Evolutionary conservation across 202 grass and related monocot species (phyloP).

Genomic region (Saccharum hybrid): DNA sequence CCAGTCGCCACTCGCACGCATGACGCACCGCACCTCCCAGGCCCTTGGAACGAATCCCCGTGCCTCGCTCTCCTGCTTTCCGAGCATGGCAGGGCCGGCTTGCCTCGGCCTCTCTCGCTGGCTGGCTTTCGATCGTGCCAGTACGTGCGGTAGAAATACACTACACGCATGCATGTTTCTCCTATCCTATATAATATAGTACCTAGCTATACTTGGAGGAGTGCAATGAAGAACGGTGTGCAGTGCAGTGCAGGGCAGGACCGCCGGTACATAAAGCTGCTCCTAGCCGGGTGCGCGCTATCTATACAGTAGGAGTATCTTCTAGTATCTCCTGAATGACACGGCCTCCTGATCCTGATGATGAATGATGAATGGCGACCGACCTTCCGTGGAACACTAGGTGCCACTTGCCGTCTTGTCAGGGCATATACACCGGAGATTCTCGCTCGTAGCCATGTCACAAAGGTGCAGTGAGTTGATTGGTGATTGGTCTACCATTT

Average conservation of each 20-base stretch:
- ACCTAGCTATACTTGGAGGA: not conserved
- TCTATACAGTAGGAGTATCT: not conserved
- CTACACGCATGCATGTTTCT: no score
- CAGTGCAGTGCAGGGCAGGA: not conserved
- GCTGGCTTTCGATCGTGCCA: not conserved
- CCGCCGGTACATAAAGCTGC: not conserved
- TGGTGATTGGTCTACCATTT: slow-evolving; percentile 19
- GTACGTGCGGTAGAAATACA: not conserved
- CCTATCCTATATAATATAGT: not conserved
- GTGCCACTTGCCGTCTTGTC: slow-evolving; percentile 22
- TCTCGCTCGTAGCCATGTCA: slow-evolving; percentile 29
- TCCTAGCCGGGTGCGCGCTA: not conserved
- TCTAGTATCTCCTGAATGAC: slow-evolving; percentile 39
- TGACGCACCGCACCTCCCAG: slow-evolving; percentile 36
- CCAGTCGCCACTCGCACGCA: no score
- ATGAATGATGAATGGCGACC: slow-evolving; percentile 1
- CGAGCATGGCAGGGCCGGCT: no score
- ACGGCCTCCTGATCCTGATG: not conserved
- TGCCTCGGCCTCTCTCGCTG: not conserved
- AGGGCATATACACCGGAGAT: slow-evolving; percentile 52
- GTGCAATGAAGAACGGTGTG: not conserved
- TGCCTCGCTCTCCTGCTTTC: slow-evolving; percentile 23
- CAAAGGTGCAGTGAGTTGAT: not conserved
- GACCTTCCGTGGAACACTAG: not conserved
- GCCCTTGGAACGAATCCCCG: slow-evolving; percentile 48